phyloP scores from a whole-genome alignment of 352 stramenopile species.

The Phytopythium kandeliae region DNA sequence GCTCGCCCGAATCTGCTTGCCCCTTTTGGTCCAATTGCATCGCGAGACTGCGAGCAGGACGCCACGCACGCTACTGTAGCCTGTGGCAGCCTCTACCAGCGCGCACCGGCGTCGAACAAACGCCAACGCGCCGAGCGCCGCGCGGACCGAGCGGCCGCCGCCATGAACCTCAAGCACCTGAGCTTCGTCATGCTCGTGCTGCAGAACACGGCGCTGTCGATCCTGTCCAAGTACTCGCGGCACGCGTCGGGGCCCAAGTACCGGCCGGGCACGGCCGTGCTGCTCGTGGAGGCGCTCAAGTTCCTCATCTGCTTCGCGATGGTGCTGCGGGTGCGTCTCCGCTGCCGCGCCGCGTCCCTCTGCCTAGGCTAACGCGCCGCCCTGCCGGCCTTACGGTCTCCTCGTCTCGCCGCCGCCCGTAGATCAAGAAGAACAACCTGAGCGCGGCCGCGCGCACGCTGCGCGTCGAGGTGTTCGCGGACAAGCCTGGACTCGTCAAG shows the following conservation, averaged over 20 bases:
- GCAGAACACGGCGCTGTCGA: slow-evolving; percentile 83
- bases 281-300: slow-evolving; percentile 82
- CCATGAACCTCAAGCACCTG: slow-evolving; percentile 64
- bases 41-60: not conserved
- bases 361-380: not conserved
- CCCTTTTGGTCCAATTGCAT: not conserved
- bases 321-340: slow-evolving; percentile 37
- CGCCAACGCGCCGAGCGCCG: not conserved
- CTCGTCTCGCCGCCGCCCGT: not conserved
- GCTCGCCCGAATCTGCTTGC: not conserved
- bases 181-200: slow-evolving; percentile 84
- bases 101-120: no score
- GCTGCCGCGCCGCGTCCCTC: not conserved
- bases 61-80: no score
- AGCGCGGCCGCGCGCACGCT: slow-evolving; percentile 48
- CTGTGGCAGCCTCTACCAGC: no score
- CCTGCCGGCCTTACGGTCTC: no score
- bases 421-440: slow-evolving; percentile 50
- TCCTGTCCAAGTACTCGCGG: slow-evolving; percentile 86
- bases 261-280: slow-evolving; percentile 66
- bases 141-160: not conserved
- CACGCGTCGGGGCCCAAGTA: slow-evolving; percentile 70
- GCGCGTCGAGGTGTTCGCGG: slow-evolving; percentile 73
- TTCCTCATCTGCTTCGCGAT: slow-evolving; percentile 76
- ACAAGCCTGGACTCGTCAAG: slow-evolving; percentile 74